phyloP scores from a whole-genome alignment of 2,329 filamentous ascomycete species.

The Zymoseptoria pseudotritici region DNA sequence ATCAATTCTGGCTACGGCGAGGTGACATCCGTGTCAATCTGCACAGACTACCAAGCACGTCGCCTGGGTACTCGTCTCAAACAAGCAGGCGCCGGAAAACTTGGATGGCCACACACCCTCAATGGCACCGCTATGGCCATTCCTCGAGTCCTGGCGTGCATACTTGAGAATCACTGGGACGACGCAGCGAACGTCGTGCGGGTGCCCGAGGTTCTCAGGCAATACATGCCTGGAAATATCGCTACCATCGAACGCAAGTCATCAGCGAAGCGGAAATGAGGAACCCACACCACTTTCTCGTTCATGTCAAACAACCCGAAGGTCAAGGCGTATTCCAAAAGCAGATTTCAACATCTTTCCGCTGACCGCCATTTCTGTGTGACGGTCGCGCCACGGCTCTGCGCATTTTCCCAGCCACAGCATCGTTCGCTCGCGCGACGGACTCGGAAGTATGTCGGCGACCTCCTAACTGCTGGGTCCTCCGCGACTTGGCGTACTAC shows the following conservation, averaged over 20 bases:
- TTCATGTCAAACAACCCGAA: not conserved
- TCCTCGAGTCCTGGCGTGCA: slow-evolving; percentile 77
- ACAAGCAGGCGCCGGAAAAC: slow-evolving; percentile 41
- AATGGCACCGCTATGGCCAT: slow-evolving; percentile 93
- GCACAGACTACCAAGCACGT: slow-evolving; percentile 88
- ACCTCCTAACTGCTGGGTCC: not conserved
- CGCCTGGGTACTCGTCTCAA: slow-evolving; percentile 70
- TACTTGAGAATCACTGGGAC: slow-evolving; percentile 88
- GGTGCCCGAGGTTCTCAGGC: slow-evolving; percentile 70
- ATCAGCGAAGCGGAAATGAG: not conserved
- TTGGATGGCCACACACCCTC: slow-evolving; percentile 76
- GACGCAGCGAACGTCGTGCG: slow-evolving; percentile 58
- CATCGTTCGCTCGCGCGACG: not conserved
- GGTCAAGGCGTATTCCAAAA: not conserved
- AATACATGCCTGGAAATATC: slow-evolving; percentile 58
- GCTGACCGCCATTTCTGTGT: not conserved
- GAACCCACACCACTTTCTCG: not conserved
- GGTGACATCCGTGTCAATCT: slow-evolving; percentile 82
- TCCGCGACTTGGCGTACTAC: not conserved
- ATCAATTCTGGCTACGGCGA: slow-evolving; percentile 79
- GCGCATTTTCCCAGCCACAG: not conserved
- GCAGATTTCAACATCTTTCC: not conserved
- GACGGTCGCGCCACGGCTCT: not conserved
- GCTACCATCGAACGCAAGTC: slow-evolving; percentile 5
- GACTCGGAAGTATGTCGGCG: not conserved